Evolutionary conservation across 441 rosid genomes (phyloP), one percentile per base, ranked within the genome.

Genomic region (Pelargonium fulgidum): DNA sequence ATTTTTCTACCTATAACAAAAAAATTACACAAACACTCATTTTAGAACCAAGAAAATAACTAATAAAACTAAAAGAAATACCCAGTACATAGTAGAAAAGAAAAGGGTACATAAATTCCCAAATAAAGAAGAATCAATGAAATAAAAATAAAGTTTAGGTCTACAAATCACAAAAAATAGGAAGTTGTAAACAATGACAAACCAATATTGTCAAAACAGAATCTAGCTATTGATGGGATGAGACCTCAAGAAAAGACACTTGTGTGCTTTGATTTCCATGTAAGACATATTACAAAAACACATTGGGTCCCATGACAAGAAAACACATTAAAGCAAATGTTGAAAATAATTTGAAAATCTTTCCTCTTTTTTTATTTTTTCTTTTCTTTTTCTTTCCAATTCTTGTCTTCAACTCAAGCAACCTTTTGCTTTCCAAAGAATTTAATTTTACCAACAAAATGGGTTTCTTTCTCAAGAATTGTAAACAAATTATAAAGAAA

Each of bases 301-400:
- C 61, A 42, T 62, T 26, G 70, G 85, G 80, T 19, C 85, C 85
- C 85, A 65, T 75, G 81, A 81, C 16, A 75, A 4, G 81, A 80
- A 75, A 78, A 70, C 84, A 80, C 77, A 70, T 22, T 70, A 76
- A 78, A 81, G 81, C 75, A 70, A 19, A 75, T 36, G 70, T 74
- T 75, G 81, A 81, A 77, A 79, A 68, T 52, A 66, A 64, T 66
- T 69, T 70, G 68, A 54, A 75, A 72, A 42, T 33, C 54, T 14
- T 47, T 24, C 29, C 29, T 24, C 29, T 24, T 24, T 24, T 64
- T 24, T 24, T 24, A 22, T 22, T 65, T 14, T 14, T 36, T 50
- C 58, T 62, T 61, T 17, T 29, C 44, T 36, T 47, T 26, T 45
- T 61, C 42, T 70, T 68, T 72, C 56, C 42, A 68, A 67, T 44